Conservation (phyloP, 495 filamentous ascomycete species). For the Podospora pseudocomata region DNA sequence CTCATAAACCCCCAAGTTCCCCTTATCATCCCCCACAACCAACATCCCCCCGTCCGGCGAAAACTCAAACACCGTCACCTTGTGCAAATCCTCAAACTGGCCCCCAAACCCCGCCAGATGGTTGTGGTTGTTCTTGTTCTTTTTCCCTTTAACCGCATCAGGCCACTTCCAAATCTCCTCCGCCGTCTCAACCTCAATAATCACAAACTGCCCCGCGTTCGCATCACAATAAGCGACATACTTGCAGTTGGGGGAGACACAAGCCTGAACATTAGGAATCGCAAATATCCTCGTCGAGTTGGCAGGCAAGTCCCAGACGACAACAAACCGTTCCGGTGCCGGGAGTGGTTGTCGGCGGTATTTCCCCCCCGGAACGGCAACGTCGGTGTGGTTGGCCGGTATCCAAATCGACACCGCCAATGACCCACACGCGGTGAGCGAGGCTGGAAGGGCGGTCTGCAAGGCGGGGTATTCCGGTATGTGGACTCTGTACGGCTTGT, state of each 20-base stretch:
- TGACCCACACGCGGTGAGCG: conserved; percentile 25
- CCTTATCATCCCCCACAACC: conserved; percentile 27
- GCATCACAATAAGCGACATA: conserved; percentile 29
- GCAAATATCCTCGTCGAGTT: conserved; percentile 28
- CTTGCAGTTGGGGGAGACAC: conserved; percentile 29
- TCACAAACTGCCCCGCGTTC: conserved; percentile 15
- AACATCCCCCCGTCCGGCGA: conserved; percentile 24
- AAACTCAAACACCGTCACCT: conserved; percentile 33
- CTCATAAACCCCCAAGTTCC: conserved; percentile 27
- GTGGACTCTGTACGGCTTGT: conserved; percentile 26
- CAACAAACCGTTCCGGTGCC: conserved; percentile 24
- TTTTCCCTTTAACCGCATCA: conserved; percentile 9
- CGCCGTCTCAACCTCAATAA: conserved; percentile 22
- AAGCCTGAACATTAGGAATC: conserved; percentile 31
- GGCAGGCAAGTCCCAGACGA: conserved; percentile 26
- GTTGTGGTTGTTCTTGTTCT: background rate
- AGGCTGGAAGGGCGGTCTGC: conserved; percentile 25
- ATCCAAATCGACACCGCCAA: conserved; percentile 32
- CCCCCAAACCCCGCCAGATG: conserved; percentile 21
- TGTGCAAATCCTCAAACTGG: conserved; percentile 21
- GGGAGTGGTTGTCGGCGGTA: conserved; percentile 14
- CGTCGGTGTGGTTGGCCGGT: conserved; percentile 25
- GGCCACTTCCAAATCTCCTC: conserved; percentile 32
- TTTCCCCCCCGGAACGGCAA: conserved; percentile 21
- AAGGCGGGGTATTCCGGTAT: conserved; percentile 26